These are phyloP conservation scores for Pouteria campechiana DNA, from an alignment of 179 eudicot genomes.

Conservation along the genomic window DNA sequence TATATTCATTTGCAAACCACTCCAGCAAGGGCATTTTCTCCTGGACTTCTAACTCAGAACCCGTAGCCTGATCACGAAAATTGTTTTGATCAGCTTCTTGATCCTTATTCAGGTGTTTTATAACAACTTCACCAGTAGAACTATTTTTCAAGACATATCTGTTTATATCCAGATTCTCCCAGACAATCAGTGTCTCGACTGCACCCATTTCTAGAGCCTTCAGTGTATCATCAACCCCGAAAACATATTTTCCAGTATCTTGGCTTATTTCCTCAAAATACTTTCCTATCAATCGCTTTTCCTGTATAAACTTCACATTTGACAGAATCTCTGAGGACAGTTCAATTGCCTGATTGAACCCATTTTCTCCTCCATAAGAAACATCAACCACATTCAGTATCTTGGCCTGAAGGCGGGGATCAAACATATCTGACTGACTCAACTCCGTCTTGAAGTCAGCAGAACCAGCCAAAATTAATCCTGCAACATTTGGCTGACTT, in stretches of 20 bases:
- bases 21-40: conserved; percentile 12
- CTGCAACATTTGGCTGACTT: conserved; percentile 16
- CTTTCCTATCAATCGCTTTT: conserved; percentile 13
- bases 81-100: conserved; percentile 10
- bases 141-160: conserved; percentile 7
- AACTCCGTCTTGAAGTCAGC: conserved; percentile 17
- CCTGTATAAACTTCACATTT: conserved; percentile 15
- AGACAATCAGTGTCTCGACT: conserved; percentile 14
- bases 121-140: conserved; percentile 4
- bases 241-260: conserved; percentile 15
- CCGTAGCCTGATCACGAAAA: conserved; percentile 9
- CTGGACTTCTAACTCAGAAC: conserved; percentile 13
- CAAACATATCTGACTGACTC: conserved; percentile 18
- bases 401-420: conserved; percentile 15
- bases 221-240: conserved; percentile 13
- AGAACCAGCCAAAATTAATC: conserved; percentile 14
- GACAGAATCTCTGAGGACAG: conserved; percentile 11
- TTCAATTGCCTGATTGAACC: conserved; percentile 16
- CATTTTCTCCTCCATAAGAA: conserved; percentile 19
- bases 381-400: conserved; percentile 17
- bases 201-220: conserved; percentile 18
- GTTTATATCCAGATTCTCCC: conserved; percentile 15
- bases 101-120: conserved; percentile 13
- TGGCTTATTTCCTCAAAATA: conserved; percentile 17
- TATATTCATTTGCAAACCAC: conserved; percentile 15